Percentiles rank a stretch among this genome's conserved stretches.
Evolutionary conservation across 176 grass and related monocot genomes (phyloP).

Genomic region (Zoysia pacifica): DNA sequence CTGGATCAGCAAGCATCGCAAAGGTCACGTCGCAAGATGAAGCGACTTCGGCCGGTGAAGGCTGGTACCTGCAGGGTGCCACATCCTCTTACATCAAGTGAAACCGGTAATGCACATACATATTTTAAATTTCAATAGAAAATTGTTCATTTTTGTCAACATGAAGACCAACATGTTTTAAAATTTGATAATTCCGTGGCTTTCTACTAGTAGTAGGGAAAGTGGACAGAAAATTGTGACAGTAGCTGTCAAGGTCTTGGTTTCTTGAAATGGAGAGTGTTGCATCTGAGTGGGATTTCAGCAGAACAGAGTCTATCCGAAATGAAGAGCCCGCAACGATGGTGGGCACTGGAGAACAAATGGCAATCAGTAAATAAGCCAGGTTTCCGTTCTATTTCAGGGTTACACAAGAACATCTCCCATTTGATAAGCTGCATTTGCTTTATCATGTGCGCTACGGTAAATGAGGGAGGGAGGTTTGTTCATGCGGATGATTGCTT

Average conservation of each 20-base stretch:
- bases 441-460: no score
- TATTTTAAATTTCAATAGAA: not conserved
- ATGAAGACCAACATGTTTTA: not conserved
- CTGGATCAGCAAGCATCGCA: constrained; percentile 84
- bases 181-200: not conserved
- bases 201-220: not conserved
- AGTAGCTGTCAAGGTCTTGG: not conserved
- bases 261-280: not conserved
- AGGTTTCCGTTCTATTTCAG: not conserved
- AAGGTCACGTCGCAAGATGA: constrained; percentile 83
- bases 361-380: not conserved
- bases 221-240: not conserved
- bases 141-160: not conserved
- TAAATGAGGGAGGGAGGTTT: not conserved
- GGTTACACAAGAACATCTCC: not conserved
- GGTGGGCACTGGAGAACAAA: not conserved
- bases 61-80: constrained; percentile 55
- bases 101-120: not conserved
- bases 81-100: constrained; percentile 16
- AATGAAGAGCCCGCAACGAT: not conserved
- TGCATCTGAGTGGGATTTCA: constrained; percentile 15
- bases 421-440: not conserved
- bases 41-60: constrained; percentile 67
- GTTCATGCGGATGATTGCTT: constrained; percentile 2
- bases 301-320: not conserved